Evolutionary conservation across 2,329 filamentous ascomycete genomes (phyloP), one percentile per base, ranked within the genome.

Genomic region (Talaromyces rugulosus): DNA sequence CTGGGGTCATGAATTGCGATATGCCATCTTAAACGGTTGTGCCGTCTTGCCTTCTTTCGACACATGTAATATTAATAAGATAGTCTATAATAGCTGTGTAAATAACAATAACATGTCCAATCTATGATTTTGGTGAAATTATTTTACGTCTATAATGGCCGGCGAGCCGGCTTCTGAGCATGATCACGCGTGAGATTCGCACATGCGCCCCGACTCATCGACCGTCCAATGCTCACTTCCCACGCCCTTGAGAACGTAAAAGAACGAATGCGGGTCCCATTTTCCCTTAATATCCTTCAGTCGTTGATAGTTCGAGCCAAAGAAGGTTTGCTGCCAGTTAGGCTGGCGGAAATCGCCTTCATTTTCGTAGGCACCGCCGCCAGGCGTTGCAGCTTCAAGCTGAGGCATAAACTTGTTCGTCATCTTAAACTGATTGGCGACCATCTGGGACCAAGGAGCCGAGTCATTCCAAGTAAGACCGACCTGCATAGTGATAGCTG

Each of bases 211-310:
- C 14, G 8, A 11, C 5, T 55, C 40, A 50, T 55, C 50, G 12
- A 60, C 58, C 31, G 11, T 28, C 58, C 58, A 60, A 18, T 34
- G 33, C 3, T 60, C 58, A 50, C 58, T 60, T 16, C 58, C 58
- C 0, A 60, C 58, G 8, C 51, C 58, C 36, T 60, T 60, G 52
- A 59, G 51, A 16, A 53, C 58, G 27, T 60, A 60, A 31, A 60
- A 60, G 12, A 60, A 55, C 23, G 44, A 27, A 33, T 60, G 7
- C 11, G 71, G 70, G 61, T 74, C 72, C 62, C 69, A 73, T 16
- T 65, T 63, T 7, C 66, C 54, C 66, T 73, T 73, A 31, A 73
- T 54, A 50, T 65, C 36, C 59, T 68, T 52, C 42, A 74, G 59
- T 33, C 63, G 58, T 1, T 56, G 58, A 60, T 73, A 73, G 50